Base-by-base conservation (phyloP, 2,329 filamentous ascomycete species). In the Pseudovirgaria hyperparasitica region DNA sequence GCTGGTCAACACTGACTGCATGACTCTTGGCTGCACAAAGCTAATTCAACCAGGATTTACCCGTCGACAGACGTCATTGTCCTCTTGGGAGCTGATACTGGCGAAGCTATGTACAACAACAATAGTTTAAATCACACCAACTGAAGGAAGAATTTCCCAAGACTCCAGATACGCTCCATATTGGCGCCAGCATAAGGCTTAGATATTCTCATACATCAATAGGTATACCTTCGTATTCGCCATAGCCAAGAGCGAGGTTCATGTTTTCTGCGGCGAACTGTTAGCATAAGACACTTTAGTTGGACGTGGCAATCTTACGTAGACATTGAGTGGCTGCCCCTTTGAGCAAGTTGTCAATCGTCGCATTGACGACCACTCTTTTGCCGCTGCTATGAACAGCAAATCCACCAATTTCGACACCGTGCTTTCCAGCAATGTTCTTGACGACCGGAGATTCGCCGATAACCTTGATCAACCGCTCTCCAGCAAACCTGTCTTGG, bases 401-500 rank as follows among this genome's bases (percentile, higher is more conserved):
- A 46, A 96, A 96, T 0, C 82, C 86, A 33, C 90, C 90, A 54
- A 98, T 85, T 60, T 96, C 86, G 4, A 92, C 78, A 13, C 82
- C 79, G 51, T 96, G 87, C 60, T 78, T 82, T 37, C 79, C 74
- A 41, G 72, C 72, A 44, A 94, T 94, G 41, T 74, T 64, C 61
- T 85, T 92, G 30, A 96, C 87, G 8, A 76, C 62, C 3, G 87
- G 90, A 1, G 81, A 70, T 54, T 96, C 87, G 28, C 87, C 87
- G 4, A 82, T 71, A 12, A 96, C 73, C 67, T 90, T 93, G 50
- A 98, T 77, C 10, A 98, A 74, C 60, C 85, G 87, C 68, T 96
- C 90, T 26, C 86, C 86, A 5, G 87, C 87, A 48, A 93, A 98
- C 14, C 87, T 73, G 45, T 96, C 87, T 58, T 96, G 87, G 65